Percentiles rank a stretch among this genome's conserved stretches.
phyloP scores from a whole-genome alignment of 192 early-diverging fungal species.

The Mycoemilia scoparia region DNA sequence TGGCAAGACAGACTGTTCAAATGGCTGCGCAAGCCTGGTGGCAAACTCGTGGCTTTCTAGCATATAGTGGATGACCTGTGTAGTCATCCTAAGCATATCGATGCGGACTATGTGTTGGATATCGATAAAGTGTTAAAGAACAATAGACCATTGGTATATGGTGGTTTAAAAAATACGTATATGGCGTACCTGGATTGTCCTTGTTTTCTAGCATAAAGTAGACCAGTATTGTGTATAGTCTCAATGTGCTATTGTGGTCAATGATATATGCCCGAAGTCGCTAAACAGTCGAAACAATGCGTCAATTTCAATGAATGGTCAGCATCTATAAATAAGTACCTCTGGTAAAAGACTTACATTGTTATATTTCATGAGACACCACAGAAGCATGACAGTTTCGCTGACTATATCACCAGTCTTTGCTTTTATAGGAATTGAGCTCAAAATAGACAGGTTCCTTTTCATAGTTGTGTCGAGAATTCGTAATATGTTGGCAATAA shows the following conservation, averaged over 20 bases:
- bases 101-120: too few species aligned
- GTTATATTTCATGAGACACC: constrained; percentile 70
- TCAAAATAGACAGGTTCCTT: constrained; percentile 19
- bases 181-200: constrained; percentile 18
- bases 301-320: too few species aligned
- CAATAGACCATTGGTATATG: too few species aligned
- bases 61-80: constrained; percentile 33
- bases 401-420: constrained; percentile 18
- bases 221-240: constrained; percentile 17
- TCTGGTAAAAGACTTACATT: constrained; percentile 40
- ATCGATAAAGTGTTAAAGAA: too few species aligned
- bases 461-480: constrained; percentile 64
- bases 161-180: too few species aligned
- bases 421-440: constrained; percentile 16
- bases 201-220: constrained; percentile 28
- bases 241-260: constrained; percentile 22
- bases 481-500: constrained; percentile 58
- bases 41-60: constrained; percentile 25
- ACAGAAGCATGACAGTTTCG: constrained; percentile 68
- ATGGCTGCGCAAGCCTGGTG: constrained; percentile 25
- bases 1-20: constrained; percentile 30
- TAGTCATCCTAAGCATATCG: constrained; percentile 50
- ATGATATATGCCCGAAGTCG: constrained; percentile 21
- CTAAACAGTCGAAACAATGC: too few species aligned
- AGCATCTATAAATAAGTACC: too few species aligned